Base-by-base conservation (phyloP, 2,329 filamentous ascomycete species). In the Colletotrichum orchidophilum region DNA sequence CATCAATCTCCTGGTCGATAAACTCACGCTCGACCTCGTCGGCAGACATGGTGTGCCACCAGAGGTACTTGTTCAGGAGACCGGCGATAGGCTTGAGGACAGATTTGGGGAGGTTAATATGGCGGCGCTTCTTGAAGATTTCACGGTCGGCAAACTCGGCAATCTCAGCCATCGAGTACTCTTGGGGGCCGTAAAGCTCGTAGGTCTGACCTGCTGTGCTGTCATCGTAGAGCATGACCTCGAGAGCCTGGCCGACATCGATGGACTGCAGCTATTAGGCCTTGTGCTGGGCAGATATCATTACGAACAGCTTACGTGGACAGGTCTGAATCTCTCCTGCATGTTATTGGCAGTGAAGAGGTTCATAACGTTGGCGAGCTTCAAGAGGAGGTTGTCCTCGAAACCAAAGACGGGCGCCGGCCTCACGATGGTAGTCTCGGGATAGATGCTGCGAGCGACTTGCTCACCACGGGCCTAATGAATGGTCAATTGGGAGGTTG, bases 371-470 rank as follows among this genome's bases (percentile, higher is more conserved):
- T 91, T 89, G 52, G 96, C 96, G 63, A 98, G 90, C 80, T 91
- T 94, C 81, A 97, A 91, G 46, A 99, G 90, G 54, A 99, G 89
- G 77, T 92, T 92, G 83, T 99, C 96, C 83, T 99, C 96, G 79
- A 95, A 97, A 42, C 96, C 96, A 80, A 97, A 99, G 82, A 97
- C 89, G 63, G 95, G 96, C 13, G 96, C 94, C 54, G 96, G 96
- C 74, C 96, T 91, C 74, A 99, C 96, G 76, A 99, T 95, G 55
- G 96, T 99, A 21, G 96, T 97, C 84, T 99, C 96, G 29, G 96
- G 96, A 86, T 95, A 99, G 80, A 98, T 95, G 77, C 88, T 90
- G 73, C 96, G 92, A 55, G 92, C 96, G 59, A 97, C 89, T 80
- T 92, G 87, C 85, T 99, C 96, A 75, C 93, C 93, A 78, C 87